Evolutionary conservation across 2,329 filamentous ascomycete species (phyloP).

Genomic region (Exophiala calicioides): DNA sequence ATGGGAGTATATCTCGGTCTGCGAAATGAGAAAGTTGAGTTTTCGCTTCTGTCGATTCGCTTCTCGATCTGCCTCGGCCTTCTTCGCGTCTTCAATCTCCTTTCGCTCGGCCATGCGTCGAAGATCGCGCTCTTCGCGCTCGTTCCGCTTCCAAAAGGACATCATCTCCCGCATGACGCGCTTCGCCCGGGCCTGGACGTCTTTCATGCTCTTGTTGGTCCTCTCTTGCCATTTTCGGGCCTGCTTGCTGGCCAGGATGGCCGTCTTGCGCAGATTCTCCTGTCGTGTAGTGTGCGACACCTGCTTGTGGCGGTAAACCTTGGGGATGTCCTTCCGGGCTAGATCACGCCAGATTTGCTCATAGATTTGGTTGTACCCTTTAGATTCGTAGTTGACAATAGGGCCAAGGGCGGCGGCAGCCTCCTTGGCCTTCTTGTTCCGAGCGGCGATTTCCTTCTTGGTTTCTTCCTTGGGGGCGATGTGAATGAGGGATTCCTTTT

Average conservation of each 20-base stretch:
- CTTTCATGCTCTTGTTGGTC: constrained; percentile 98
- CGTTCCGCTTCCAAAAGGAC: constrained; percentile 98
- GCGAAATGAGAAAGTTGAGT: constrained; percentile 98
- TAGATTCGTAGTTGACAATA: constrained; percentile 74
- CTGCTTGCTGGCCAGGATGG: constrained; percentile 93
- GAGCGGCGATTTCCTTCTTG: constrained; percentile 45
- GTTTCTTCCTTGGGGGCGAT: constrained; percentile 62
- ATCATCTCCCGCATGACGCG: constrained; percentile 99
- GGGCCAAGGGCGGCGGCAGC: constrained; percentile 49
- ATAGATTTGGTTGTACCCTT: constrained; percentile 95
- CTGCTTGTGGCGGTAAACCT: constrained; percentile 84
- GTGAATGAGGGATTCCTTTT: constrained; percentile 46
- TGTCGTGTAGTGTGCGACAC: constrained; percentile 83
- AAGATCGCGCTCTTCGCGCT: constrained; percentile 92
- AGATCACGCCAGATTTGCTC: constrained; percentile 97
- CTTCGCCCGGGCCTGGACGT: constrained; percentile 94
- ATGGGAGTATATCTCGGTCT: constrained; percentile 98
- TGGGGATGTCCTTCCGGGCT: constrained; percentile 88
- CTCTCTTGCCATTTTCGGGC: constrained; percentile 95
- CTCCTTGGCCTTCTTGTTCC: constrained; percentile 40
- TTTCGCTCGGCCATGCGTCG: constrained; percentile 93
- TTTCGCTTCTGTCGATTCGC: constrained; percentile 97
- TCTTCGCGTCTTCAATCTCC: constrained; percentile 93
- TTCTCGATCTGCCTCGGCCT: constrained; percentile 95
- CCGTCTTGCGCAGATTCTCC: constrained; percentile 97